Conservation (phyloP, 352 stramenopile genomes). For the Globisporangium emineosum region DNA sequence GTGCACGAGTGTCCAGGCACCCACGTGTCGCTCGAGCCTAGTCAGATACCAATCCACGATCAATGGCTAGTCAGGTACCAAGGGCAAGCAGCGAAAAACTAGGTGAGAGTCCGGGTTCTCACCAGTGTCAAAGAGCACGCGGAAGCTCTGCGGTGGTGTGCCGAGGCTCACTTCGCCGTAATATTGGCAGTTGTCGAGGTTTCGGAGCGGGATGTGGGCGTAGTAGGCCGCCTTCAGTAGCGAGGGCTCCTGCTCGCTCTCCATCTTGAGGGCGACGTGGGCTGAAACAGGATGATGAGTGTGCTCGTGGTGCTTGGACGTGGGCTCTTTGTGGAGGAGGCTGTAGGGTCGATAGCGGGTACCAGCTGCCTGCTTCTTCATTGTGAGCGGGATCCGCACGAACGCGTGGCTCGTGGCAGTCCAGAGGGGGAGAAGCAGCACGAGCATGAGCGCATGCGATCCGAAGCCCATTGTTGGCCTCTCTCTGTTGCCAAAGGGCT, state of each 20-base stretch:
- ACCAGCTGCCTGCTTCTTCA: not conserved
- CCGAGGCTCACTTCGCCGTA: conserved; percentile 23
- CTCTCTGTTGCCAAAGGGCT: not conserved
- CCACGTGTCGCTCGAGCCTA: conserved; percentile 40
- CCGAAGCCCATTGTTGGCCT: not conserved
- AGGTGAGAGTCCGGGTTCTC: not conserved
- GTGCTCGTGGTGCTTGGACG: not conserved
- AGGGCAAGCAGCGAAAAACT: not conserved
- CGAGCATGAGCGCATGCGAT: not conserved
- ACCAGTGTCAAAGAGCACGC: conserved; percentile 33
- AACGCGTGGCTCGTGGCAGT: not conserved
- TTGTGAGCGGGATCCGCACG: conserved; percentile 14
- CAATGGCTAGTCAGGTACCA: not conserved
- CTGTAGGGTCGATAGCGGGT: not conserved
- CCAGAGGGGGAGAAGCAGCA: not conserved
- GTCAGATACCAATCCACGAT: not conserved
- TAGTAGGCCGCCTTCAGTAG: not conserved
- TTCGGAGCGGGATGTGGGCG: conserved; percentile 22
- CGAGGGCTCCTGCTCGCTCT: conserved; percentile 2
- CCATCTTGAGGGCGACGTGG: conserved; percentile 4
- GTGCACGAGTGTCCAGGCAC: conserved; percentile 33
- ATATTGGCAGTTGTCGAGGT: conserved; percentile 31
- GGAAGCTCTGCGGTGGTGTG: conserved; percentile 34
- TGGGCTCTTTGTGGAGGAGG: not conserved
- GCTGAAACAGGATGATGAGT: not conserved